Evolutionary conservation across 2,329 filamentous ascomycete species (phyloP).

Genomic region (Aspergillus felis): DNA sequence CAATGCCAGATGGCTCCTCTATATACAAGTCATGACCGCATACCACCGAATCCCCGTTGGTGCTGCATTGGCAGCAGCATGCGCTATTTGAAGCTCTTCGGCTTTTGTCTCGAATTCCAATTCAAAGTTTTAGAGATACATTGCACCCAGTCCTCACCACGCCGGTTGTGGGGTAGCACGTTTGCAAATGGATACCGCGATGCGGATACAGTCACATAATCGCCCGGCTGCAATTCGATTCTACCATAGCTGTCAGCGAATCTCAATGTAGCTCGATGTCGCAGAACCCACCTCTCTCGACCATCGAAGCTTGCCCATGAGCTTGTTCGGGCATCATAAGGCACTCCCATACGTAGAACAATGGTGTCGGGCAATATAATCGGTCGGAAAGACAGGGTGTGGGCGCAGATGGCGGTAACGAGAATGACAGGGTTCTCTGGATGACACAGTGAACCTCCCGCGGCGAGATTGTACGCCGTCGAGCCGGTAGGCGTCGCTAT

Average conservation of each 20-base stretch:
- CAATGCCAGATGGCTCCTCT: background rate
- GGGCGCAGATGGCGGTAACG: conserved; percentile 88
- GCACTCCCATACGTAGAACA: conserved; percentile 87
- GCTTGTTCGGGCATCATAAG: conserved; percentile 81
- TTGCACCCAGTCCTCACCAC: conserved; percentile 49
- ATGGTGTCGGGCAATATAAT: conserved; percentile 96
- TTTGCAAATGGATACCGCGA: conserved; percentile 51
- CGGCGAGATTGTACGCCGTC: conserved; percentile 92
- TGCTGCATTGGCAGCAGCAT: background rate
- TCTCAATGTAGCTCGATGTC: background rate
- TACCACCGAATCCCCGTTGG: background rate
- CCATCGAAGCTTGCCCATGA: conserved; percentile 99
- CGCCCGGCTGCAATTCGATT: conserved; percentile 46
- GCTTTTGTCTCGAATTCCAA: conserved; percentile 48
- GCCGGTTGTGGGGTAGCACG: conserved; percentile 41
- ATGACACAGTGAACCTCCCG: conserved; percentile 91
- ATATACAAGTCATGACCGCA: background rate
- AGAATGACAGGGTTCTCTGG: conserved; percentile 96
- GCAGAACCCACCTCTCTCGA: conserved; percentile 60
- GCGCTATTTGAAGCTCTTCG: conserved; percentile 36
- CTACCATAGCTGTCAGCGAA: conserved; percentile 24
- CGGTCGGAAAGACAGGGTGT: conserved; percentile 92
- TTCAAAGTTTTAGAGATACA: conserved; percentile 50
- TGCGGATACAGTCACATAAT: conserved; percentile 52
- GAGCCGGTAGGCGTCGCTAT: conserved; percentile 92